Evolutionary conservation across 768 basidiomycete genomes (phyloP), one percentile per base, ranked within the genome.

Genomic region (Russula dissimulans): DNA sequence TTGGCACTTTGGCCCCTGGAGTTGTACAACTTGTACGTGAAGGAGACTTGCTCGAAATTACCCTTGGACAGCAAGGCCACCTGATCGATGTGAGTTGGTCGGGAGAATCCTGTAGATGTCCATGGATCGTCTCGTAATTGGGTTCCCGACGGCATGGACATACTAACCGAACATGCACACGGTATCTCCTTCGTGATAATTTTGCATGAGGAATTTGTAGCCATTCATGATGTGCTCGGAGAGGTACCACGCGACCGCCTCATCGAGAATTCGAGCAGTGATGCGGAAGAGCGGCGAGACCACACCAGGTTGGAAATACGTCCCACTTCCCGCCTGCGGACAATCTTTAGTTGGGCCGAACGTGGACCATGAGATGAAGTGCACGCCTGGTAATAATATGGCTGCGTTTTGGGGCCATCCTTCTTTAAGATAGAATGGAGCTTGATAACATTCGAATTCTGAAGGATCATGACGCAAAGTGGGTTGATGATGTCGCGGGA

Each of bases 161-260:
- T 12, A 66, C 74, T 17, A 57, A 84, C 86, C 87, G 58, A 89
- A 88, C 17, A 90, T 71, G 67, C 84, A 89, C 34, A 91, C 79
- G 67, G 77, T 87, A 69, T 89, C 88, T 1, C 89, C 91, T 0
- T 72, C 64, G 17, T 72, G 75, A 67, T 86, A 89, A 65, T 87
- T 90, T 60, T 85, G 78, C 89, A 91, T 90, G 52, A 91, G 72
- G 70, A 85, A 91, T 60, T 74, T 75, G 70, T 91, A 91, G 1
- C 90, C 89, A 14, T 80, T 83, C 73, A 84, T 81, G 38, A 65
- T 51, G 31, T 61, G 60, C 36, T 56, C 26, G 5, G 48, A 55
- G 43, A 61, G 48, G 49, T 56, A 61, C 54, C 48, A 61, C 9
- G 60, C 60, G 9, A 61, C 4, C 36, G 43, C 54, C 36, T 61